phyloP scores from a whole-genome alignment of 257 asterid species.

The Fraxinus quadrangulata region DNA sequence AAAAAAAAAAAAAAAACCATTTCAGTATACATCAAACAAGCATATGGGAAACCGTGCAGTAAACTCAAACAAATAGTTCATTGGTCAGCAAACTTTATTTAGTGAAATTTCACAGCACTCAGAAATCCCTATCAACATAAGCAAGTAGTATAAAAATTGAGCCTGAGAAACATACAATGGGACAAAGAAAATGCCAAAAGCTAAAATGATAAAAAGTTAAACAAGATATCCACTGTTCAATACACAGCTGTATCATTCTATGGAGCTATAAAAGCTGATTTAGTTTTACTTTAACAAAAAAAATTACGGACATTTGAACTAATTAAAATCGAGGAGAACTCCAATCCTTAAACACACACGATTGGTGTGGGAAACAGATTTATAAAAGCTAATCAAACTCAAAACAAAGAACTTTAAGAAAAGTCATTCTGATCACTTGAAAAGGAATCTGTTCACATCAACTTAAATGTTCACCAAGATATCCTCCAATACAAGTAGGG shows the following conservation, averaged over 20 bases:
- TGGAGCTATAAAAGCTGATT: too few relatives aligned
- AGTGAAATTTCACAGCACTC: not conserved
- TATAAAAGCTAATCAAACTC: not conserved
- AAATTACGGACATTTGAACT: too few relatives aligned
- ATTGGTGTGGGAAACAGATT: not conserved
- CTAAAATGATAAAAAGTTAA: too few relatives aligned
- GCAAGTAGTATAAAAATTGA: not conserved
- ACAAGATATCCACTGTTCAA: not conserved
- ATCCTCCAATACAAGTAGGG: not conserved
- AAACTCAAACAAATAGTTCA: slow-evolving; percentile 13
- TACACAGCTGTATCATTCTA: not conserved
- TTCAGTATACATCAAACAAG: slow-evolving; percentile 14
- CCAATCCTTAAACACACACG: not conserved
- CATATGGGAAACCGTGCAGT: slow-evolving; percentile 27
- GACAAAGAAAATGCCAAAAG: not conserved
- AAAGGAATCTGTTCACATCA: not conserved
- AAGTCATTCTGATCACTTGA: not conserved
- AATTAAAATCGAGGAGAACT: not conserved
- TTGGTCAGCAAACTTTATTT: not conserved
- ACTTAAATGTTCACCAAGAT: not conserved
- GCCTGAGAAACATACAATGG: not conserved
- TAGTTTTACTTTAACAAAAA: not conserved
- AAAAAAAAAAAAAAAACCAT: slow-evolving; percentile 17
- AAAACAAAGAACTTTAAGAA: not conserved
- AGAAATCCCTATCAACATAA: not conserved